Base-by-base conservation (phyloP, 805 yeast genomes). In the Schwanniomyces occidentalis region DNA sequence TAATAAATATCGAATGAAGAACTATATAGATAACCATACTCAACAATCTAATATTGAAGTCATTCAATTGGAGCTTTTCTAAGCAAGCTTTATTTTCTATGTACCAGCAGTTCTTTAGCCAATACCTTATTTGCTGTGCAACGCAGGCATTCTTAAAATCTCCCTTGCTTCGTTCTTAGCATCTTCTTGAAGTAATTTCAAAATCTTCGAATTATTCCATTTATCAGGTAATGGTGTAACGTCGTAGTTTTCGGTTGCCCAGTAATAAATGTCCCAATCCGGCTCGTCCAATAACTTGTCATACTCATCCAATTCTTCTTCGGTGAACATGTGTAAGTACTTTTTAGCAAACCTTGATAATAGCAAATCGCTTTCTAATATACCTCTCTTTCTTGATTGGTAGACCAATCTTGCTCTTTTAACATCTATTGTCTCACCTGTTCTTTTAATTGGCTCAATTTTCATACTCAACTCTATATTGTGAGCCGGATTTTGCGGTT, bases 261-360 rank as follows among this genome's bases (percentile, higher is more conserved):
- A 91, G 66, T 93, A 93, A 61, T 87, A 93, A 41, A 93, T 90
- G 61, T 93, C 99, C 99, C 99, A 93, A 61, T 93, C 99, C n/a
- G 91, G 78, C 61, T 91, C 95, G 59, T 93, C 95, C 54, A 93
- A 71, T 38, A 93, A 63, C 38, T 71, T 56, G 54, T 91, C 97
- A 59, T 87, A 93, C 59, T 93, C 98, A 30, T 79, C 83, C 35
- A 93, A 67, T 61, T 88, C 84, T 35, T 71, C 40, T 41, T 65
- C 60, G 8, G 73, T 68, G 69, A 93, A 74, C 0, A 55, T 53
- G 24, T 71, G 61, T 44, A 93, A 66, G 53, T 85, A 76, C 52
- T 75, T 76, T 52, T 88, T 80, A 17, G 98, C 95, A 61, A 90
- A 93, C 40, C 89, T 74, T 13, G 93, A 80, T 39, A 93, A 71